Percentiles rank a stretch among this genome's conserved stretches.
Conservation (phyloP, 2,329 filamentous ascomycete genomes). For the Tricladium varicosporioides region DNA sequence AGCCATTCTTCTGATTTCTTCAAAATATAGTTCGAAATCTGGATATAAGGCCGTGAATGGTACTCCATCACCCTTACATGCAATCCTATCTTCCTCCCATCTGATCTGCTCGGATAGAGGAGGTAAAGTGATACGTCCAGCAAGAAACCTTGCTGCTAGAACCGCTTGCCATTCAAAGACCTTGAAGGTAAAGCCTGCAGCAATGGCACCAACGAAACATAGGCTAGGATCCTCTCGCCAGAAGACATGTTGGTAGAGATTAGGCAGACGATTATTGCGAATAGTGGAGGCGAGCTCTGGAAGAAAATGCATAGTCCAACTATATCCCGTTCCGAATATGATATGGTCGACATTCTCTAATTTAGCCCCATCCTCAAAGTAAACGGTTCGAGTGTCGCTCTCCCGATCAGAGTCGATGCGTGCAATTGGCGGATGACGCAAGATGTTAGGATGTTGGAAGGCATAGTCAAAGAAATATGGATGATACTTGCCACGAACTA, state of each 20-base stretch:
- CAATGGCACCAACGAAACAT: conserved; percentile 57
- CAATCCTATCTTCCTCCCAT: conserved; percentile 58
- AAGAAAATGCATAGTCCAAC: conserved; percentile 61
- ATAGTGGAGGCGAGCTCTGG: conserved; percentile 44
- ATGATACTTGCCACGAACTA: conserved; percentile 6
- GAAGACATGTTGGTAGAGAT: conserved; percentile 57
- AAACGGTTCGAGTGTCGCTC: conserved; percentile 42
- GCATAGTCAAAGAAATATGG: conserved; percentile 57
- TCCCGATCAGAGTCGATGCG: conserved; percentile 33
- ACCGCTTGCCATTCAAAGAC: conserved; percentile 70
- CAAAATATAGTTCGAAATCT: conserved; percentile 65
- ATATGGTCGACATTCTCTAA: conserved; percentile 57
- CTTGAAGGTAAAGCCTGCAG: conserved; percentile 62
- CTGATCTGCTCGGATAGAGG: conserved; percentile 44
- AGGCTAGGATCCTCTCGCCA: conserved; percentile 53
- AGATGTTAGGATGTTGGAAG: conserved; percentile 56
- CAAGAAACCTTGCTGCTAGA: conserved; percentile 55
- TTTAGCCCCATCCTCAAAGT: conserved; percentile 54
- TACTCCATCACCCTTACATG: conserved; percentile 52
- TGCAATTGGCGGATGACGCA: conserved; percentile 46
- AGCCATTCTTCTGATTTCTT: conserved; percentile 49
- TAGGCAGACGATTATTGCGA: conserved; percentile 54
- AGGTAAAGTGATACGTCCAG: conserved; percentile 53
- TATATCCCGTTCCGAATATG: conserved; percentile 66
- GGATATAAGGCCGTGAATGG: conserved; percentile 57